Evolutionary conservation across 179 eudicot genomes (phyloP).

Genomic region (Silene noctiflora): DNA sequence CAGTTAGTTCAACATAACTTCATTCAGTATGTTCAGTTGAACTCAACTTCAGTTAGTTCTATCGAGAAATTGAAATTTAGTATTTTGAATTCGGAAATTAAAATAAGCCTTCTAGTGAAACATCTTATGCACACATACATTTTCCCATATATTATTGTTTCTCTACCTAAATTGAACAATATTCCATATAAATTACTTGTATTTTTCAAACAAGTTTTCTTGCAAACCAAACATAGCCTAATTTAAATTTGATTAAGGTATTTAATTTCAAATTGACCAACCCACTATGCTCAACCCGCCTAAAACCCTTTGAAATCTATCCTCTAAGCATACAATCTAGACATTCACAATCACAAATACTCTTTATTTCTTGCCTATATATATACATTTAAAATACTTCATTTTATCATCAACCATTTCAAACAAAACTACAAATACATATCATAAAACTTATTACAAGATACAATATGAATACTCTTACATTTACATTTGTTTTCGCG

Average conservation of each 20-base stretch:
- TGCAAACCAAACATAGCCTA: neutral
- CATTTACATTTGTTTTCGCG: neutral
- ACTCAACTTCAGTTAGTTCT: too few species aligned
- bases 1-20: too few species aligned
- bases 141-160: too few species aligned
- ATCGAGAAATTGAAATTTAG: too few species aligned
- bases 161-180: too few species aligned
- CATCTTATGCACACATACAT: too few species aligned
- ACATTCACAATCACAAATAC: neutral
- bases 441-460: neutral
- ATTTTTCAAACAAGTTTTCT: neutral
- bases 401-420: constrained; percentile 1
- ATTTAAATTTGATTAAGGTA: neutral
- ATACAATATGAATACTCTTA: constrained; percentile 20
- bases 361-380: constrained; percentile 20
- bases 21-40: too few species aligned
- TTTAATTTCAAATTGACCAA: constrained; percentile 18
- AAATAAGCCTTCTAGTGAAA: too few species aligned
- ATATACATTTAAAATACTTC: constrained; percentile 11
- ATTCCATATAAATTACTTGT: too few species aligned
- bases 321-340: neutral
- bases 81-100: too few species aligned
- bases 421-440: neutral
- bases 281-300: constrained; percentile 29
- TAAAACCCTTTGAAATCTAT: constrained; percentile 16